Conservation (phyloP, 2,329 filamentous ascomycete genomes). For the Remersonia thermophila region DNA sequence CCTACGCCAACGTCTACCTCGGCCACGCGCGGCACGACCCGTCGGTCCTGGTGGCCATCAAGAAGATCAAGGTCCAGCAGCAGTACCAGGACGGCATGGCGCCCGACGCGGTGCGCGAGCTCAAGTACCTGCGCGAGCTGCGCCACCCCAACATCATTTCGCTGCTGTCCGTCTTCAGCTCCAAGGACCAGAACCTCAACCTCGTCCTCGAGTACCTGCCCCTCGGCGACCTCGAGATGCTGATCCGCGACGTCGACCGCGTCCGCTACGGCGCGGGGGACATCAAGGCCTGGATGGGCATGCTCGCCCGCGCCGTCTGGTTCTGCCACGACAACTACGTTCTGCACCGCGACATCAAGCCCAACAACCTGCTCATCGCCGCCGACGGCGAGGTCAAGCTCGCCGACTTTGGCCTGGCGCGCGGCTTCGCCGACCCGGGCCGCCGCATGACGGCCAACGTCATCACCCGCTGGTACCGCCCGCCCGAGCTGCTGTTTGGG, state of each 20-base stretch:
- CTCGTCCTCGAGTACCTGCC: constrained; percentile 90
- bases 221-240: constrained; percentile 85
- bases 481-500: constrained; percentile 85
- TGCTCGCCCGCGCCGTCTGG: constrained; percentile 86
- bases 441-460: constrained; percentile 84
- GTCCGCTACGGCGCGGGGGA: constrained; percentile 79
- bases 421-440: constrained; percentile 80
- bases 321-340: constrained; percentile 95
- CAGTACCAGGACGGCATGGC: constrained; percentile 85
- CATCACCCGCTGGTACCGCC: constrained; percentile 94
- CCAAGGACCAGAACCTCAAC: constrained; percentile 92
- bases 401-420: constrained; percentile 91
- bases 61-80: constrained; percentile 79
- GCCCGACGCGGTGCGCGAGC: constrained; percentile 88
- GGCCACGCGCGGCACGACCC: constrained; percentile 68
- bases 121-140: constrained; percentile 90
- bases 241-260: constrained; percentile 70
- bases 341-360: constrained; percentile 95
- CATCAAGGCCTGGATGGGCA: constrained; percentile 97
- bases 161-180: constrained; percentile 83
- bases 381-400: constrained; percentile 89
- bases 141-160: constrained; percentile 92
- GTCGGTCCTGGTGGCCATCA: constrained; percentile 70
- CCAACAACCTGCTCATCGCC: constrained; percentile 92
- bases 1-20: constrained; percentile 90